phyloP scores from a whole-genome alignment of 345 rosid genomes.

The Heritiera littoralis region DNA sequence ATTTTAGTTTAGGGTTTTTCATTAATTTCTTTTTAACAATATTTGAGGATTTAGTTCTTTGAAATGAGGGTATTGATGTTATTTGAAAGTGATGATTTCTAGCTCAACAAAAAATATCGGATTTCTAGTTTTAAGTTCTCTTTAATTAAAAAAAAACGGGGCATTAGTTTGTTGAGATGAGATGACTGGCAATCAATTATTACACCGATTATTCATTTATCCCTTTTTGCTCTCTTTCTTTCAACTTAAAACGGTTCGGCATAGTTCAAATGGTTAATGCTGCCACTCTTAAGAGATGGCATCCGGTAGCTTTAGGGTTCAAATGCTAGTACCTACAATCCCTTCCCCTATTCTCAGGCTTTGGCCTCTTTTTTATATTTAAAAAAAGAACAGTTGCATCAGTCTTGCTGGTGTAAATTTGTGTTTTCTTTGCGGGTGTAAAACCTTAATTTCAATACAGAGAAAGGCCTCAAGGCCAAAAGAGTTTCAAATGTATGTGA shows the following conservation, averaged over 20 bases:
- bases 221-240: background rate
- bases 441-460: background rate
- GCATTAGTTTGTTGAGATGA: constrained; percentile 6
- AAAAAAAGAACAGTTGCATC: too few relatives aligned
- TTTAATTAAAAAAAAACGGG: background rate
- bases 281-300: too few relatives aligned
- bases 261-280: too few relatives aligned
- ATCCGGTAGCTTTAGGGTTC: too few relatives aligned
- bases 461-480: background rate
- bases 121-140: background rate
- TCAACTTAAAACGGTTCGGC: background rate
- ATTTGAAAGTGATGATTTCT: background rate
- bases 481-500: background rate
- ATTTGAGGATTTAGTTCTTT: background rate
- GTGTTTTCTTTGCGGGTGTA: background rate
- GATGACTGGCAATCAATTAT: background rate
- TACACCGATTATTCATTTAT: background rate
- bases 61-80: background rate
- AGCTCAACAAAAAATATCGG: background rate
- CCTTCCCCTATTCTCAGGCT: too few relatives aligned
- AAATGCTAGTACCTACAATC: too few relatives aligned
- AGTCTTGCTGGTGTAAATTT: background rate
- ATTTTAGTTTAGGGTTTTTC: constrained; percentile 9
- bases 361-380: too few relatives aligned
- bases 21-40: background rate